Evolutionary conservation across 2,329 filamentous ascomycete species (phyloP).

Genomic region (Pestalotiopsis sp.): DNA sequence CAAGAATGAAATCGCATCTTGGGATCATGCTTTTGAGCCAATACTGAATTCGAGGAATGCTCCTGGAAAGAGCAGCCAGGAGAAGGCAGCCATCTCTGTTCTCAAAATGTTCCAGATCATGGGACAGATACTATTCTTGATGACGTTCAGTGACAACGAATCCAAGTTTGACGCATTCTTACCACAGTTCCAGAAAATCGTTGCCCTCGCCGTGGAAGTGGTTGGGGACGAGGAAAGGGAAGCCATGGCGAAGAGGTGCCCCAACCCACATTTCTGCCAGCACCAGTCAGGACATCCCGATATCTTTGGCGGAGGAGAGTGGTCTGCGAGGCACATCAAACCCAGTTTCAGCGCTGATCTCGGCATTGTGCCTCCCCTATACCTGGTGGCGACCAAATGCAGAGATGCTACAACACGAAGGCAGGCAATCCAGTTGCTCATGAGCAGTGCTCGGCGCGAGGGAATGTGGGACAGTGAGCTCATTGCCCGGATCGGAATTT

Average conservation of each 20-base stretch:
- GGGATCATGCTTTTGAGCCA: constrained; percentile 59
- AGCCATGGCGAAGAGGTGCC: constrained; percentile 49
- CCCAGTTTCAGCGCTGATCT: constrained; percentile 66
- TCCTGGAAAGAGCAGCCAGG: constrained; percentile 54
- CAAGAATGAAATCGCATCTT: constrained; percentile 53
- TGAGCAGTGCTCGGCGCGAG: constrained; percentile 63
- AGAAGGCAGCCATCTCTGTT: constrained; percentile 62
- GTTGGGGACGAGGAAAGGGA: constrained; percentile 60
- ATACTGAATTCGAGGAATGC: constrained; percentile 53
- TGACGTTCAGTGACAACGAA: constrained; percentile 63
- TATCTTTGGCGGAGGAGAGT: constrained; percentile 45
- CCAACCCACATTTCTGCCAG: constrained; percentile 45
- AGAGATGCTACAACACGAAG: constrained; percentile 59
- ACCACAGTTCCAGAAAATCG: constrained; percentile 55
- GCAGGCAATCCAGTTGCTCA: constrained; percentile 63
- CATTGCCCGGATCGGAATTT: constrained; percentile 56
- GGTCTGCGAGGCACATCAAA: constrained; percentile 55
- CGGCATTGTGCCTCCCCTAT: constrained; percentile 67
- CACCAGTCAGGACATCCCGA: constrained; percentile 41
- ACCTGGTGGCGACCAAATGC: constrained; percentile 69
- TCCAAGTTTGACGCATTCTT: constrained; percentile 60
- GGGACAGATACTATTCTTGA: constrained; percentile 58
- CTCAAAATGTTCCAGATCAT: constrained; percentile 67
- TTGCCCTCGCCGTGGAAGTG: constrained; percentile 61
- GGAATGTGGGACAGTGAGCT: constrained; percentile 72